Evolutionary conservation across 106 monocot genomes (phyloP), one percentile per base, ranked within the genome.

Genomic region (Acorus calamus): DNA sequence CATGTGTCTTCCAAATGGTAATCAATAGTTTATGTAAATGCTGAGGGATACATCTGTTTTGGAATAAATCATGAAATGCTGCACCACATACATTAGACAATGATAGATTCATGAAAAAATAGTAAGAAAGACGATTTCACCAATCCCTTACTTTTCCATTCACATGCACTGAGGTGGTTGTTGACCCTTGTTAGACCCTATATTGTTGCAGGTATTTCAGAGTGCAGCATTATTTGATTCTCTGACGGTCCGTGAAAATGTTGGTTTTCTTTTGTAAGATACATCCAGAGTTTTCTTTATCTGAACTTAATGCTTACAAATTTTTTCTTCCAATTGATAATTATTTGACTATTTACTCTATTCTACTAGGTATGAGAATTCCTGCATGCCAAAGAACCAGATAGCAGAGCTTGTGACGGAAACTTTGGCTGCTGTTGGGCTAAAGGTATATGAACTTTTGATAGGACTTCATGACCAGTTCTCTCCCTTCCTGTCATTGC

Each of bases 191-290:
- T 28, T 28, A 28, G 28, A 28, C 28, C 28, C 65, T 50, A 14
- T 58, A 44, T 42, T 63, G 3, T 11, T 66, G 7, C 78, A 98
- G 96, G 96, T 98, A 57, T 98, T 98, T 65, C 96, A 98, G 66
- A 98, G 96, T 79, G 96, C 96, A 58, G 91, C 96, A 4, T 85
- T 98, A 52, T 98, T 98, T 77, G 96, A 98, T 88, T 98, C 91
- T 46, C 75, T 98, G 57, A 83, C 84, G n/a, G 87, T 98, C 66
- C 91, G 83, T 83, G 96, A 98, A 79, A 98, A 91, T 83, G 96
- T 91, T 69, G 96, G 91, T 53, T 98, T 98, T 73, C 85, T 83
- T 70, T 66, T 98, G 91, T 98, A 91, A 91, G 90, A 57, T 55
- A 69, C 47, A 14, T 4, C 52, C 46, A 45, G n/a, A 7, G 56